These are phyloP conservation scores for Aspergillus nanangensis DNA, from an alignment of 495 filamentous ascomycete species.

Conservation along the genomic window DNA sequence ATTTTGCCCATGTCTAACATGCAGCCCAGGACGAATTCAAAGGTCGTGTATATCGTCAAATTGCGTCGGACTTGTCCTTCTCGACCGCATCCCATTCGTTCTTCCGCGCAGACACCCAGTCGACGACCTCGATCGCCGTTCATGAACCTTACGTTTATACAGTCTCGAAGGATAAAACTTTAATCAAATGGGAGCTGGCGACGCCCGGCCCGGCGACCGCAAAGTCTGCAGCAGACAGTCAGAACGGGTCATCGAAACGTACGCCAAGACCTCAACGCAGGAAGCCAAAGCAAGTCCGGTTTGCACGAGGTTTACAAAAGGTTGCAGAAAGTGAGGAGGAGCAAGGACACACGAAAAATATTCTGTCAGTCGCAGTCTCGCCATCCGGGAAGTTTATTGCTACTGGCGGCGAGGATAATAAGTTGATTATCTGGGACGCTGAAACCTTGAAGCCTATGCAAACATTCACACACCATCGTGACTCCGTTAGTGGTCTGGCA, in stretches of 20 bases:
- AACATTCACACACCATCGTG: slow-evolving; percentile 89
- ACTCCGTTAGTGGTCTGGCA: slow-evolving; percentile 74
- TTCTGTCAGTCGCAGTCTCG: slow-evolving; percentile 80
- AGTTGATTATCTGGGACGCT: slow-evolving; percentile 83
- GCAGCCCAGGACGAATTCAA: slow-evolving; percentile 69
- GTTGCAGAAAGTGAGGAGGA: slow-evolving; percentile 57
- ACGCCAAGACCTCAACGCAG: slow-evolving; percentile 58
- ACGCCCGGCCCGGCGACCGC: slow-evolving; percentile 28
- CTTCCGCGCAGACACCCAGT: slow-evolving; percentile 70
- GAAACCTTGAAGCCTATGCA: slow-evolving; percentile 68
- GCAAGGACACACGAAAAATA: slow-evolving; percentile 70
- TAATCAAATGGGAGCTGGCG: slow-evolving; percentile 83
- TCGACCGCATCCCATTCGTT: slow-evolving; percentile 56
- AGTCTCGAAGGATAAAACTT: slow-evolving; percentile 74
- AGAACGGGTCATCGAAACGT: slow-evolving; percentile 56
- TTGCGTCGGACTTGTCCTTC: slow-evolving; percentile 68
- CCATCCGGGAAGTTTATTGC: slow-evolving; percentile 85
- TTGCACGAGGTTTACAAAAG: slow-evolving; percentile 58
- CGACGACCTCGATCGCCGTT: slow-evolving; percentile 74
- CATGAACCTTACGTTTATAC: slow-evolving; percentile 80
- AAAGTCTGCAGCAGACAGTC: slow-evolving; percentile 35
- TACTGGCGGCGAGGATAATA: slow-evolving; percentile 79
- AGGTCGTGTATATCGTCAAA: slow-evolving; percentile 75
- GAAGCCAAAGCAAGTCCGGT: slow-evolving; percentile 66
- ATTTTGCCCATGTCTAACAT: slow-evolving; percentile 5